Conservation (phyloP, 495 filamentous ascomycete species). For the Wilcoxina mikolae region DNA sequence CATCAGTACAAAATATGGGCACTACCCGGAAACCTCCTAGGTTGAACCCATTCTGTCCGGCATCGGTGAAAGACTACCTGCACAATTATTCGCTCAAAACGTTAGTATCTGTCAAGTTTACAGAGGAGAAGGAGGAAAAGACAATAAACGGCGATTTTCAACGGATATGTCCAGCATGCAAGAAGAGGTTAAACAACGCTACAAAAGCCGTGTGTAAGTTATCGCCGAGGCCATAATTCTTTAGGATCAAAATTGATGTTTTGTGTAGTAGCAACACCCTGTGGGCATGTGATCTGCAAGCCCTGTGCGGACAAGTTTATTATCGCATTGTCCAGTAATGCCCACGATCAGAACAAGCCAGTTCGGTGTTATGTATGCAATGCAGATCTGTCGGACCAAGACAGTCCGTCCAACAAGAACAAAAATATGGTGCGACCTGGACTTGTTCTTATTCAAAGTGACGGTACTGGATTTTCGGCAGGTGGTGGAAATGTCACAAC, state of each 20-base stretch:
- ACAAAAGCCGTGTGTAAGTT: constrained; percentile 60
- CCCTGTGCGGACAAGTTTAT: constrained; percentile 84
- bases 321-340: constrained; percentile 47
- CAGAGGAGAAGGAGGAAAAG: constrained; percentile 49
- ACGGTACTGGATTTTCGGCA: constrained; percentile 87
- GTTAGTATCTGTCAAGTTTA: constrained; percentile 66
- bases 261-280: constrained; percentile 66
- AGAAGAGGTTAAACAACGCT: constrained; percentile 67
- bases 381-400: constrained; percentile 48
- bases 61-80: constrained; percentile 48
- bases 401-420: constrained; percentile 39
- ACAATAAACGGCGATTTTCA: constrained; percentile 35
- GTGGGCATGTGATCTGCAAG: constrained; percentile 84
- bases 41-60: constrained; percentile 63
- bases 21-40: constrained; percentile 48
- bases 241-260: not conserved
- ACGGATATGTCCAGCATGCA: constrained; percentile 74
- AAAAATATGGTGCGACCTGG: constrained; percentile 54
- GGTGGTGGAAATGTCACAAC: constrained; percentile 63
- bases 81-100: constrained; percentile 74
- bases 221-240: too few relatives aligned
- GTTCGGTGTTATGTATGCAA: constrained; percentile 82
- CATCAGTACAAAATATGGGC: constrained; percentile 41
- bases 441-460: constrained; percentile 66
- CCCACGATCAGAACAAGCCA: constrained; percentile 39